Base-by-base conservation (phyloP, 1,284 basidiomycete genomes). In the Heterobasidion occidentale region DNA sequence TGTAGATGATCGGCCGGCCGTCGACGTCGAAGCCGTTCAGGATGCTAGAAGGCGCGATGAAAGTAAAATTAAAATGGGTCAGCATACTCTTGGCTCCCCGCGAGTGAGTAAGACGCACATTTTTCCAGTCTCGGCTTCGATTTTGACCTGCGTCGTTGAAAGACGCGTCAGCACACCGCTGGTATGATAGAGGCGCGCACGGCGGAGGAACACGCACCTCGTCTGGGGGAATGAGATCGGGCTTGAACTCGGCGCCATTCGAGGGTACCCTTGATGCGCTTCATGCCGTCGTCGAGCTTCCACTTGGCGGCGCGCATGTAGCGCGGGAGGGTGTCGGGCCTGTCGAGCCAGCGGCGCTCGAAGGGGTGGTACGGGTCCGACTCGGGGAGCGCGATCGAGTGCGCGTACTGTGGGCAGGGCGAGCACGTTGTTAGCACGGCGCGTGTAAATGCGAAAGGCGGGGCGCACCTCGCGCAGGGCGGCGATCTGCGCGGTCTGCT, bases 291-390 rank as follows among this genome's bases (percentile, higher is more conserved):
- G 17, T 80, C 78, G 33, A 86, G 65, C 66, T 86, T 84, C 90
- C 90, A 92, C 65, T 92, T 92, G 3, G 88, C 80, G 0, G 91
- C 90, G 38, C 91, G 83, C 79, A 91, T 84, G 68, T 92, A 94
- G 8, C 91, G 83, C 46, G 87, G 80, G 54, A 88, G 77, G 33
- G 87, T 90, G 60, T 90, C 90, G 2, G 83, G 76, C 64, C 80
- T 86, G 58, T 78, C 73, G 8, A 93, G 71, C 85, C 90, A 93
- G 58, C 85, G 79, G 44, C 75, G 69, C 70, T 93, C 91, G 88
- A 88, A 92, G 51, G 75, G 71, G 61, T 84, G 67, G 66, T 93
- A 93, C 9, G 83, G 71, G 65, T 93, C 88, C 11, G 77, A 75
- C 46, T 77, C 67, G 1, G 90, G 86, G 2, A 93, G 75, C 12